Base-by-base conservation (phyloP, 768 basidiomycete species). In the Russula emetica region DNA sequence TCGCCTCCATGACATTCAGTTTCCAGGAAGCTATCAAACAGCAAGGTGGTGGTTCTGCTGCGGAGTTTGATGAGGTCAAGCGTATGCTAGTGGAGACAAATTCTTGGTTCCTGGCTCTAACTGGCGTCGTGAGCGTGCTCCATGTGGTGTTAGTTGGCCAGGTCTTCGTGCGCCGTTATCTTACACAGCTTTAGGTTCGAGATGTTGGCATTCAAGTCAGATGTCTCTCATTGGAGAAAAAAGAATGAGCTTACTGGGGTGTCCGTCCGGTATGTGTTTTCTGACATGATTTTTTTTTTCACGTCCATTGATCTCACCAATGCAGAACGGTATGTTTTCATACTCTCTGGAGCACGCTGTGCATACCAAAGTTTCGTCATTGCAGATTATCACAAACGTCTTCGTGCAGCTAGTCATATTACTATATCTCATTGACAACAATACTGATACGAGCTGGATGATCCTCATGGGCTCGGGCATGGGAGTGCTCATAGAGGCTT, bases 391-490 rank as follows among this genome's bases (percentile, higher is more conserved):
- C 69, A 92, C 93, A 44, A 99, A 98, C 74, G 92, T 95, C 66
- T 85, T 98, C 72, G 90, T 94, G n/a, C 91, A 95, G 78, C 74
- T 89, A 32, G 80, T 98, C 70, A 87, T 97, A 70, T 79, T 96
- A 36, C 80, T 98, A 22, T 98, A 97, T 76, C 87, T 98, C 69
- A 86, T 95, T 70, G 95, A 97, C 77, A 95, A 94, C 74, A 92
- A 91, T 69, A 87, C 92, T 58, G 91, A 98, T 73, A 99, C 96
- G 34, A 93, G 88, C 70, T 96, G 92, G 89, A 98, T 98, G 92
- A 98, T 98, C 74, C 82, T 98, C 28, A 82, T 94, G 74, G 87
- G 90, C 5, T 92, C 90, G 60, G 92, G 90, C 11, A 82, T 85
- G 73, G 90, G 92, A 49, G 82, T 91, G 49, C 69, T 91, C 34